A percentile compares a stretch with the other conserved stretches of the same genome.
Conservation (phyloP, 805 yeast genomes). For the Candida germanica region DNA sequence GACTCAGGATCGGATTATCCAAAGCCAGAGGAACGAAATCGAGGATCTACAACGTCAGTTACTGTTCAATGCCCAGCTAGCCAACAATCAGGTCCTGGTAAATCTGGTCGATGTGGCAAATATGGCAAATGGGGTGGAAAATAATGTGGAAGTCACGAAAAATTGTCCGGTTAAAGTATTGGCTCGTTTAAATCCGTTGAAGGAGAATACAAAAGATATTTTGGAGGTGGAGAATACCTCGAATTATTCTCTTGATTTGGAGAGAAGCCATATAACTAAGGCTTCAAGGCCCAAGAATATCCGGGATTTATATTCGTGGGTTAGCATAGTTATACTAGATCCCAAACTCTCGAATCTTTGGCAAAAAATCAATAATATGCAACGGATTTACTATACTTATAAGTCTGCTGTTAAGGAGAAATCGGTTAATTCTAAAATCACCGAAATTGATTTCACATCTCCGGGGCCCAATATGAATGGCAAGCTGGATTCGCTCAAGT, state of each 20-base stretch:
- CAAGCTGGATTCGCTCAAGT: slow-evolving; percentile 12
- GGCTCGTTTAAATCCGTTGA: slow-evolving; percentile 7
- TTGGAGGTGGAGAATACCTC: slow-evolving; percentile 3
- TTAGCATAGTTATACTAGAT: slow-evolving; percentile 36
- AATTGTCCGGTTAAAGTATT: slow-evolving; percentile 7
- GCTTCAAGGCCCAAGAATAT: background rate
- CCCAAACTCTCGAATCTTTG: slow-evolving; percentile 40
- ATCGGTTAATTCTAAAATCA: slow-evolving; percentile 13
- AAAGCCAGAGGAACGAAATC: slow-evolving; percentile 27
- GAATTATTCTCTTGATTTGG: background rate
- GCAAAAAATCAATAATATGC: slow-evolving; percentile 39
- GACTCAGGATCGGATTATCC: slow-evolving; percentile 20
- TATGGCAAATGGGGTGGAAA: too few species aligned
- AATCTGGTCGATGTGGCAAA: too few species aligned
- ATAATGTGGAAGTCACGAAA: slow-evolving; percentile 1
- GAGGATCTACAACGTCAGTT: slow-evolving; percentile 30
- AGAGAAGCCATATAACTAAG: background rate
- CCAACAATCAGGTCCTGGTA: slow-evolving; percentile 9
- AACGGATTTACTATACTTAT: slow-evolving; percentile 37
- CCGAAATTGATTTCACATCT: slow-evolving; percentile 26
- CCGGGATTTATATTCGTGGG: slow-evolving; percentile 30
- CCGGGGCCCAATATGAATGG: slow-evolving; percentile 7
- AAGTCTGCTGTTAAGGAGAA: slow-evolving; percentile 20
- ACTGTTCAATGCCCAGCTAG: slow-evolving; percentile 17
- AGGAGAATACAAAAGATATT: slow-evolving; percentile 2